A percentile compares a stretch with the other conserved stretches of the same genome.
Evolutionary conservation across 495 filamentous ascomycete species (phyloP).

Genomic region (Immersiella caudata): DNA sequence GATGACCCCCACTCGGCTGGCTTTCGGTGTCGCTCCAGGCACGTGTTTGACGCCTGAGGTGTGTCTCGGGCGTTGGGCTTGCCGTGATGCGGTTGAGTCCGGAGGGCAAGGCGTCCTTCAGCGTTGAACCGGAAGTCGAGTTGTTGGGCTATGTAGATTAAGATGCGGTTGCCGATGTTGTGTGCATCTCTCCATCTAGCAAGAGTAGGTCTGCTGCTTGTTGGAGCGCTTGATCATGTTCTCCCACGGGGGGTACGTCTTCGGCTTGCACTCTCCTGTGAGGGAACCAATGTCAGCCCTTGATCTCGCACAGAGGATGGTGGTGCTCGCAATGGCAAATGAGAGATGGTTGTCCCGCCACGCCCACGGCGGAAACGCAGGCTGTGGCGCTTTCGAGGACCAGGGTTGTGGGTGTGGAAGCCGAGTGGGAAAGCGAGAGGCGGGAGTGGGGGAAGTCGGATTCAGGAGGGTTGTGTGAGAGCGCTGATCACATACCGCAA

Average conservation of each 20-base stretch:
- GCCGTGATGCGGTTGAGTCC: too few relatives aligned
- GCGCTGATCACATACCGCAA: slow-evolving; percentile 36
- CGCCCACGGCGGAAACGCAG: background rate
- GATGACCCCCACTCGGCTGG: background rate
- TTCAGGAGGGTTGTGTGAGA: background rate
- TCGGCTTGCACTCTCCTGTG: slow-evolving; percentile 43
- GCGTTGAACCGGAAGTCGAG: background rate
- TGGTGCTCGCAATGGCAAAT: too few relatives aligned
- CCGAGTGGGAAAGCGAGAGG: background rate
- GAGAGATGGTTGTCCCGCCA: too few relatives aligned
- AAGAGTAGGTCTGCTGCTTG: slow-evolving; percentile 34
- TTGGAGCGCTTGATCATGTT: slow-evolving; percentile 45
- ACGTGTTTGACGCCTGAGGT: background rate
- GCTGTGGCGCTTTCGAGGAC: background rate
- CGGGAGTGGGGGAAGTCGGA: background rate
- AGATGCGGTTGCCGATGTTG: background rate
- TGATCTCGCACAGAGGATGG: too few relatives aligned
- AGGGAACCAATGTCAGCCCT: background rate
- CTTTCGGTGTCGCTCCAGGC: background rate
- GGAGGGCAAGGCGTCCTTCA: background rate
- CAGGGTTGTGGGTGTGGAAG: background rate
- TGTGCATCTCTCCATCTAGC: slow-evolving; percentile 1
- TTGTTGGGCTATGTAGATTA: background rate
- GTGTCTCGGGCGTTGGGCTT: too few relatives aligned
- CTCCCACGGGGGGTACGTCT: slow-evolving; percentile 40